Evolutionary conservation across 2,329 filamentous ascomycete species (phyloP), one percentile per base, ranked within the genome.

Genomic region (Neofusicoccum umdonicola): DNA sequence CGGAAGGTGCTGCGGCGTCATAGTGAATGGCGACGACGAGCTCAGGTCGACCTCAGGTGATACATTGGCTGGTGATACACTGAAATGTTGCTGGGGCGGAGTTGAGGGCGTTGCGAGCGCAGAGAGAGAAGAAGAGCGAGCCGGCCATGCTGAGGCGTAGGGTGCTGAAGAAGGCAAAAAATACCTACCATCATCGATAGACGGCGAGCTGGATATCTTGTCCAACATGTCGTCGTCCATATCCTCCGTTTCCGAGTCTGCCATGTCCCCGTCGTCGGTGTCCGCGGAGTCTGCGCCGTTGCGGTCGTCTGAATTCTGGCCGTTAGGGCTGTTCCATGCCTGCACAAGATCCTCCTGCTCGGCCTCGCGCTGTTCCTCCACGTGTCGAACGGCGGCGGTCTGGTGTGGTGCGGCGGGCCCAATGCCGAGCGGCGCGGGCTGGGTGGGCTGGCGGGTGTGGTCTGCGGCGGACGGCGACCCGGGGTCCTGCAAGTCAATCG

Each of bases 171-270:
- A 65, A 74, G 75, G 73, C 69, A 77, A 72, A 80, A 78, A 79
- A 81, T 83, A 95, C 93, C 85, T 88, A 99, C 94, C 94, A 90
- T 98, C 94, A 84, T 96, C 93, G 79, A 99, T 99, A 72, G 94
- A 98, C 75, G 95, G 95, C 72, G 94, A 98, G 79, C 93, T 98
- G 73, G 94, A 98, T 70, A 99, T 97, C 79, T 95, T 95, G 82
- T 98, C 95, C 90, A 96, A 92, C 88, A 97, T 88, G 78, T 98
- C 94, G 79, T 97, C 88, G 74, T 96, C 93, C 76, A 93, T 81
- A 66, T 86, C 84, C 39, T 79, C 84, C 39, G 79, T 80, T 67
- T 91, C 87, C 54, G 84, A 90, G 71, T 89, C 88, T 56, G 87
- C 87, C 69, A 81, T 76, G 62, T 86, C 83, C 13, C 73, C 78